Base-by-base conservation (phyloP, 2,329 filamentous ascomycete species). In the Aspergillus sp. region DNA sequence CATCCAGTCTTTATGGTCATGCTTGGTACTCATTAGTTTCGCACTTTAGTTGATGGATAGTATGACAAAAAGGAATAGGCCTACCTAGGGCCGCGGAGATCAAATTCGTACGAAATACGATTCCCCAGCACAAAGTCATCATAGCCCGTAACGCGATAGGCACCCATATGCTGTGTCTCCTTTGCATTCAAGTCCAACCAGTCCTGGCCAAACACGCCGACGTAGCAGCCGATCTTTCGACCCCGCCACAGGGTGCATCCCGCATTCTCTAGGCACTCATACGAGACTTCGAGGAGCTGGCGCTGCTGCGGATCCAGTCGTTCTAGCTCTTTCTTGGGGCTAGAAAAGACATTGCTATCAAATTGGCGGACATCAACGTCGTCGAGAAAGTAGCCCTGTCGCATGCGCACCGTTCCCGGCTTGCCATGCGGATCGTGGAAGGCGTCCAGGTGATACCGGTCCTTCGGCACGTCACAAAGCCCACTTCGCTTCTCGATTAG, bases 1-100 rank as follows among this genome's bases (percentile, higher is more conserved):
- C 78, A 78, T 0, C 69, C 78, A 0, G 78, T 80, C 13, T 71
- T 66, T 7, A 77, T 63, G 1, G 61, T 68, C 54, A 72, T 62
- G 54, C 71, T 73, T 1, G 75, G 11, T n/a, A 17, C 2, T 2
- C n/a, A 17, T 51, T 32, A 36, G 15, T 3, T 2, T 32, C 11
- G 7, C 19, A 11, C 5, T 13, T 27, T 8, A 30, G 8, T 7
- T 6, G 25, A 36, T 8, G 6, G 25, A 25, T 25, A 25, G 8
- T 30, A 15, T 8, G 15, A n/a, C 15, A 51, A n/a, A 2, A 41
- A 25, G 7, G 25, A 25, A 1, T 25, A 1, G 0, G 15, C 38
- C 47, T 50, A 51, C 48, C 48, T 51, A 15, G 48, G 60, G 2
- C 57, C 60, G 23, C 23, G 63, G 8, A 59, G 27, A 25, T 63